Percentiles rank a stretch among this genome's conserved stretches.
Evolutionary conservation across 805 yeast species (phyloP).

Genomic region (Suhomyces prunicola): DNA sequence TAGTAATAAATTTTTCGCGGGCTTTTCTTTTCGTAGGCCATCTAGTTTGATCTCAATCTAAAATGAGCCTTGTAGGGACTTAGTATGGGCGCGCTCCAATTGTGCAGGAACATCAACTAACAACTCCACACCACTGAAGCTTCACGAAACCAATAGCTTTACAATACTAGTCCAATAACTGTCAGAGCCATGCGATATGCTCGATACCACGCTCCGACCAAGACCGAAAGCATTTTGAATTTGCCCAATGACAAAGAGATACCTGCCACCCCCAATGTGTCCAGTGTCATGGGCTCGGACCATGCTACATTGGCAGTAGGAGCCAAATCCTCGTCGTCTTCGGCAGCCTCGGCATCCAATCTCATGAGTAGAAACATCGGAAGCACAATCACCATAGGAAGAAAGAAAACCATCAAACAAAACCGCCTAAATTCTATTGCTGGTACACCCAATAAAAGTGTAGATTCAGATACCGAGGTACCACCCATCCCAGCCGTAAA

Average conservation of each 20-base stretch:
- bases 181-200: conserved; percentile 30
- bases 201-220: conserved; percentile 16
- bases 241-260: neutral
- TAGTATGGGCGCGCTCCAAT: neutral
- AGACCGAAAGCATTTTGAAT: conserved; percentile 3
- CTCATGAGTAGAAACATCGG: conserved; percentile 20
- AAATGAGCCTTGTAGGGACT: neutral
- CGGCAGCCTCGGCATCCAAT: neutral
- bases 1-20: neutral
- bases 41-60: neutral
- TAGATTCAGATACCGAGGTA: neutral
- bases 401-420: conserved; percentile 1
- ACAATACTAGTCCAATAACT: neutral
- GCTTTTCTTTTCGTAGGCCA: no score
- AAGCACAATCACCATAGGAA: conserved; percentile 22
- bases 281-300: conserved; percentile 17
- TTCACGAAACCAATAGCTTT: neutral
- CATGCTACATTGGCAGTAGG: conserved; percentile 14
- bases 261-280: neutral
- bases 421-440: neutral
- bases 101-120: neutral
- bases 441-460: neutral
- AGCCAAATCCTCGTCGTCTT: conserved; percentile 12
- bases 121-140: neutral
- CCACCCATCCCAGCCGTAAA: neutral